Evolutionary conservation across 2,329 filamentous ascomycete species (phyloP), one percentile per base, ranked within the genome.

Genomic region (Hypoxylon sp.): DNA sequence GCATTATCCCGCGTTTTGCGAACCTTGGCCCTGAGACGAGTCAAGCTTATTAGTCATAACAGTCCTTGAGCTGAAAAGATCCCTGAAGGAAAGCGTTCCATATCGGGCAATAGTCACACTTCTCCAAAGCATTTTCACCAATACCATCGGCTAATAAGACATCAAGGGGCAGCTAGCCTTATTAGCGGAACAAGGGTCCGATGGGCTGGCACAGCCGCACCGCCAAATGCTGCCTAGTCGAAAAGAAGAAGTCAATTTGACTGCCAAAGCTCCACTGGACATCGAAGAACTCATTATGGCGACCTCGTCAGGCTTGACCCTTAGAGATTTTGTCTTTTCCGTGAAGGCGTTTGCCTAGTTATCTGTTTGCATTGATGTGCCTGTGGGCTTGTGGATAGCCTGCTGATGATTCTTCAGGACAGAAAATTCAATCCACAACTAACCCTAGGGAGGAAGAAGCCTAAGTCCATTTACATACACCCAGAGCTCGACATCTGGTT

Each of bases 101-200:
- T 16, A 51, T 60, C 38, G 33, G 36, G 52, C 18, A 12, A 30
- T 51, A 58, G 56, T 55, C 52, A 46, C 36, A 16, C 12, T 38
- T 64, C 44, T 38, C 30, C 16, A 38, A 33, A 30, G 12, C 14
- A 9, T 44, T 60, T 28, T 55, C 53, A 44, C 61, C 65, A 61
- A 64, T 58, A 42, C 36, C 24, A 12, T 54, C 52, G 48, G 20
- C 33, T 30, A 38, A 45, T 36, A 44, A 54, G 28, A 61, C 57
- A 53, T 40, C 55, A 53, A 57, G 55, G 55, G 42, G 51, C 46
- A 48, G 48, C 64, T 64, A 67, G 64, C 55, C 60, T 50, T 57
- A 64, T 45, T 64, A 57, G 56, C 46, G 48, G 56, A 18, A 59
- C 55, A 49, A 46, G 64, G 60, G n/a, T 52, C 32, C 18, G 45